Evolutionary conservation across 495 filamentous ascomycete genomes (phyloP).

Genomic region (Xylaria telfairii): DNA sequence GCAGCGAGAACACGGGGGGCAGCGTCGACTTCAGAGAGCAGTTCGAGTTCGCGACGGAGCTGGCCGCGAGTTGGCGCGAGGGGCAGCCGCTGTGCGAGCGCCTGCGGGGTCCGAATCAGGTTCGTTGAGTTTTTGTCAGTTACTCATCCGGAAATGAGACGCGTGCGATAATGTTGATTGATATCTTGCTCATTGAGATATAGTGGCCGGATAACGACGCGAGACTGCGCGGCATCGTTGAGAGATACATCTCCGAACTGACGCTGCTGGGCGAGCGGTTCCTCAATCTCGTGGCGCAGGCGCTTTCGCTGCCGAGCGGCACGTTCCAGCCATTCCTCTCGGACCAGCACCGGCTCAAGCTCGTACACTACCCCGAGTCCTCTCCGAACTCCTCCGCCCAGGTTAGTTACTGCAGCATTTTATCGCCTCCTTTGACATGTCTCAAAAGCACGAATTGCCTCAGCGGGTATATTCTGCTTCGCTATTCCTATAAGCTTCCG

Average conservation of each 20-base stretch:
- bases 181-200: not conserved
- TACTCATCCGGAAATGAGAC: not conserved
- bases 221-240: constrained; percentile 35
- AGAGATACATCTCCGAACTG: constrained; percentile 56
- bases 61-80: constrained; percentile 45
- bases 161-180: not conserved
- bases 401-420: not conserved
- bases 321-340: constrained; percentile 58
- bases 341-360: constrained; percentile 61
- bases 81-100: constrained; percentile 51
- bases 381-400: not conserved
- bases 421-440: not conserved
- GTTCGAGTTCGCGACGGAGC: constrained; percentile 62
- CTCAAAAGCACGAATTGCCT: not conserved
- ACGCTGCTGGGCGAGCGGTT: constrained; percentile 54
- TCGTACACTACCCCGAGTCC: constrained; percentile 52
- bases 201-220: constrained; percentile 29
- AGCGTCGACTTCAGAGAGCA: constrained; percentile 58
- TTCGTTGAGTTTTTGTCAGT: too few species aligned
- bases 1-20: constrained; percentile 58
- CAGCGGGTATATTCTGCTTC: not conserved
- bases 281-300: constrained; percentile 57
- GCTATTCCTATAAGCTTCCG: too few species aligned
- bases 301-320: constrained; percentile 44
- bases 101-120: constrained; percentile 61